These are phyloP conservation scores for Bruguiera parviflora DNA, from an alignment of 345 rosid genomes.

Conservation along the genomic window DNA sequence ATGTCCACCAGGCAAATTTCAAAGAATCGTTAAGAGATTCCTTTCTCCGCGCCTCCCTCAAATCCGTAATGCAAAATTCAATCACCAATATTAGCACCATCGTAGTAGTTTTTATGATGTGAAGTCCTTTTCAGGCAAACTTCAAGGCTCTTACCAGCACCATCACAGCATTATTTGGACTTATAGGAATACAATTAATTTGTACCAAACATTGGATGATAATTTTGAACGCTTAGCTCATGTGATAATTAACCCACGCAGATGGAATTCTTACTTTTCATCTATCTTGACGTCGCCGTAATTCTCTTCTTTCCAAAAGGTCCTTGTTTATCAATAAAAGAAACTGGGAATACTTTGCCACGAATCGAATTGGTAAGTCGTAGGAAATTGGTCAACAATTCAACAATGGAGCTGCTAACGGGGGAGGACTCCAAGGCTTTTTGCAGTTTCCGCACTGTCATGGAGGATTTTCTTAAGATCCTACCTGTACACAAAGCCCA, in stretches of 20 bases:
- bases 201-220: no score
- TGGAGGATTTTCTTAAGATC: conserved; percentile 25
- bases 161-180: background rate
- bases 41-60: conserved; percentile 8
- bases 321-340: no score
- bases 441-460: conserved; percentile 25
- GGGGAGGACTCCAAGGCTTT: conserved; percentile 11
- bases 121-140: background rate
- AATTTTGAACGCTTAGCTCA: no score
- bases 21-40: conserved; percentile 8
- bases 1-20: conserved; percentile 16
- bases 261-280: conserved; percentile 11
- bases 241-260: no score
- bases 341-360: no score
- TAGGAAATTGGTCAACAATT: no score
- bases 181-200: no score
- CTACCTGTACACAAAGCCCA: conserved; percentile 10
- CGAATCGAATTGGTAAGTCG: no score
- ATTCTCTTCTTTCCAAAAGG: background rate
- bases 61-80: background rate
- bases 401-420: no score
- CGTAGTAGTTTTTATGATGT: no score
- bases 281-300: conserved; percentile 17
- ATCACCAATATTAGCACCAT: background rate
- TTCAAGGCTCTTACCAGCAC: background rate